Base-by-base conservation (phyloP, 2,329 filamentous ascomycete species). In the Rutstroemia sp. region DNA sequence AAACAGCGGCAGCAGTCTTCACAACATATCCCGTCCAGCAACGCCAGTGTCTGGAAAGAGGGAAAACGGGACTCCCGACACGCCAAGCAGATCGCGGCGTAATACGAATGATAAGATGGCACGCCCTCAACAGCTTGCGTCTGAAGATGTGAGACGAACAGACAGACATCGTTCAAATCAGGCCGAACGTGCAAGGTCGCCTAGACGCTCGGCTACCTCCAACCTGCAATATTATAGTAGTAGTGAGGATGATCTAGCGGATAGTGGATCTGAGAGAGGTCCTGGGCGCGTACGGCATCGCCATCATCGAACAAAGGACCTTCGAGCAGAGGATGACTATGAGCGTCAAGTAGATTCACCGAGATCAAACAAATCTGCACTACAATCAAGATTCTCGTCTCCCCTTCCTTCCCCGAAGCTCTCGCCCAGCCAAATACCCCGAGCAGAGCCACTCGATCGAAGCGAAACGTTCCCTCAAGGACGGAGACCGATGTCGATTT, bases 341-440 rank as follows among this genome's bases (percentile, higher is more conserved):
- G 50, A 42, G 23, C 57, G 60, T 9, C 41, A 19, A 7, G 21
- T 65, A 62, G 21, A 50, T 19, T 61, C 61, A 14, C 63, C 67
- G 14, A 63, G 58, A 52, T 64, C 65, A 6, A 66, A 65, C 30
- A 60, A 58, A 45, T 61, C 61, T 38, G 59, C 64, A 8, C 34
- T 59, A 45, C 61, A 64, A 3, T 64, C 62, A 8, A 62, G 53
- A 49, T 12, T 57, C 5, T 53, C 57, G 3, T 65, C 66, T 30
- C 67, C 65, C n/a, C 42, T 65, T 23, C 57, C 61, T 45, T 69
- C 67, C n/a, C 67, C 68, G 30, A 65, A 63, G 19, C 47, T 63
- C 17, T 66, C 66, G 14, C 64, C 65, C 30, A 65, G 58, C 49
- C 64, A 63, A 48, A 52, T 61, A 9, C 58, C 62, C 16, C 56